Conservation (phyloP, 2,329 filamentous ascomycete species). For the Ophiocordyceps sinensis region DNA sequence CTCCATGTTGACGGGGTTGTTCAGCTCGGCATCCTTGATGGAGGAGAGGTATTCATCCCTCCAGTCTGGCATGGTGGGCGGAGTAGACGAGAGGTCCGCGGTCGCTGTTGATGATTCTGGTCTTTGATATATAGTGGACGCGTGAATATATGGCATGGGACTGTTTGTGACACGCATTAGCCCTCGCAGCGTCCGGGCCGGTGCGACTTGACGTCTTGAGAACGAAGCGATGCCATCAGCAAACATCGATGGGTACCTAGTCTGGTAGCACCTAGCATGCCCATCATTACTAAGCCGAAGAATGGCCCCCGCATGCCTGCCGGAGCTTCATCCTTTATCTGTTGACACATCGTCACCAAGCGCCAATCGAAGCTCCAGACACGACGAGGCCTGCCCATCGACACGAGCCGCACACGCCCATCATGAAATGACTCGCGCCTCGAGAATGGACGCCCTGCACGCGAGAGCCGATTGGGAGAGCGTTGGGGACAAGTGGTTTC, state of each 20-base stretch:
- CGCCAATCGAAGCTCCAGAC: not conserved
- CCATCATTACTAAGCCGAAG: too few species aligned
- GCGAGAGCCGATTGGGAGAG: conserved; percentile 87
- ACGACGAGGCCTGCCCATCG: not conserved
- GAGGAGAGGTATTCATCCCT: conserved; percentile 66
- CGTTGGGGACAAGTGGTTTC: conserved; percentile 87
- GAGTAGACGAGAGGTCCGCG: not conserved
- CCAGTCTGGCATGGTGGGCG: conserved; percentile 48
- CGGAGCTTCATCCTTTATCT: too few species aligned
- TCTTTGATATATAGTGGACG: too few species aligned
- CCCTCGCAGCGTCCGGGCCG: too few species aligned
- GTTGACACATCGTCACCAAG: not conserved
- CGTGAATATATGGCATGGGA: too few species aligned
- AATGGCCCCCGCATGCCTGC: too few species aligned
- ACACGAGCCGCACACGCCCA: conserved; percentile 2
- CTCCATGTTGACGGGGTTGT: conserved; percentile 44
- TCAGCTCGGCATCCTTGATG: conserved; percentile 57
- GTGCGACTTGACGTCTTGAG: too few species aligned
- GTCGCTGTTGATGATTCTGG: too few species aligned
- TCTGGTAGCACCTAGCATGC: too few species aligned
- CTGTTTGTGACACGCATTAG: too few species aligned
- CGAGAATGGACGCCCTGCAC: conserved; percentile 40
- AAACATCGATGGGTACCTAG: too few species aligned
- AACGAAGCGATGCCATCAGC: too few species aligned
- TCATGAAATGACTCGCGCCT: conserved; percentile 15